A percentile compares a stretch with the other conserved stretches of the same genome.
phyloP scores from a whole-genome alignment of 768 basidiomycete genomes.

The Serendipita sp. region DNA sequence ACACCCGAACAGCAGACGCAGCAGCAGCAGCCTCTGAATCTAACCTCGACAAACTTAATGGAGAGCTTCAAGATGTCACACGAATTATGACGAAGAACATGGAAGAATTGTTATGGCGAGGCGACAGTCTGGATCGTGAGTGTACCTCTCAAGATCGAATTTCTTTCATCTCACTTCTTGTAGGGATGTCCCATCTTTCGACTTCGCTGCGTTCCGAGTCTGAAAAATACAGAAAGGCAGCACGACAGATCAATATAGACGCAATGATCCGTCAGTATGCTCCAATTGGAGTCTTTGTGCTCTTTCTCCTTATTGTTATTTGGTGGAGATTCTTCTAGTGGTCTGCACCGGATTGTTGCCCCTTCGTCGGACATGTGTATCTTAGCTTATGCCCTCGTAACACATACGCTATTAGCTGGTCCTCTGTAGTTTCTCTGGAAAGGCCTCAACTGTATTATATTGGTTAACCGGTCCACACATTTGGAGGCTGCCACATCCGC shows the following conservation, averaged over 20 bases:
- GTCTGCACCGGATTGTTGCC: background rate
- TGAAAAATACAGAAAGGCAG: constrained; percentile 92
- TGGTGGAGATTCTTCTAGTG: constrained; percentile 30
- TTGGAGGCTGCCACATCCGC: background rate
- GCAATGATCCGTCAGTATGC: constrained; percentile 94
- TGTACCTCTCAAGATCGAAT: constrained; percentile 10
- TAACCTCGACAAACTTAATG: constrained; percentile 75
- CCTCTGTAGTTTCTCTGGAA: too few relatives aligned
- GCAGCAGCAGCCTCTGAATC: constrained; percentile 31
- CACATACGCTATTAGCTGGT: background rate
- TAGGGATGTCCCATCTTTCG: constrained; percentile 95
- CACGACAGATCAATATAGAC: constrained; percentile 83
- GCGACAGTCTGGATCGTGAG: constrained; percentile 90
- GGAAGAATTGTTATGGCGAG: constrained; percentile 97
- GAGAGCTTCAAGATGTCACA: constrained; percentile 94
- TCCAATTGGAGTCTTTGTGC: constrained; percentile 59
- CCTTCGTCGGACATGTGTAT: background rate
- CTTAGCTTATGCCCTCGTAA: background rate
- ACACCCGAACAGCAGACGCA: constrained; percentile 73
- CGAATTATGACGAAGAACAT: constrained; percentile 99
- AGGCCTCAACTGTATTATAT: too few relatives aligned
- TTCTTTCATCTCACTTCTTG: background rate
- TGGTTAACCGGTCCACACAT: too few relatives aligned
- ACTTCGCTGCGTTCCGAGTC: constrained; percentile 90
- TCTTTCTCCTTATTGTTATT: constrained; percentile 50